Evolutionary conservation across 768 basidiomycete genomes (phyloP), one percentile per base, ranked within the genome.

Genomic region (Nevesoporus exiguus): DNA sequence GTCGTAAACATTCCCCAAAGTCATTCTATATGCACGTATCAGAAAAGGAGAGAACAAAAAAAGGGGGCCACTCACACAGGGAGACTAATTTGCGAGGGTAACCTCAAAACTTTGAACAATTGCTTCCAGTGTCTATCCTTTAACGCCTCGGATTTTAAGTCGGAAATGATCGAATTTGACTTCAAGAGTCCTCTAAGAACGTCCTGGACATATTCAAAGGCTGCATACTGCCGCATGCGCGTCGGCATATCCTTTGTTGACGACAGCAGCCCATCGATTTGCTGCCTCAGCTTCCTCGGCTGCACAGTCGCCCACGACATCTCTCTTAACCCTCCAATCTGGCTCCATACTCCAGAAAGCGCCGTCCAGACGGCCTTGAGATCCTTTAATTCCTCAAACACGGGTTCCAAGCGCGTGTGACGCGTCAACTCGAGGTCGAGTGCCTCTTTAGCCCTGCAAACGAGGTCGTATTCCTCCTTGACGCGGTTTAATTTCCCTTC

Each of bases 211-310:
- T 91, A 95, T 77, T 98, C 97, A 66, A 98, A 99, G 0, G 97
- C 97, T 9, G 94, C 92, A 70, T 99, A 99, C 68, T 99, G 97
- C 49, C 97, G 83, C 97, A 98, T 99, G 56, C 95, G 80, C 34
- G 92, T 96, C 1, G 97, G 97, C 96, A 99, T 98, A 45, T 98
- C 96, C 75, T 94, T 92, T 22, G 96, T 98, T n/a, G 93, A 93
- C 24, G 82, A 77, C 48, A 98, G 73, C 43, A 98, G 78, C n/a
- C 82, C 84, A 63, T 99, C 96, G 50, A 99, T 85, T 59, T 93
- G 90, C 65, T 95, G 91, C 61, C 97, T 85, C 53, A 99, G 68
- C 73, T 98, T 98, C 64, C 97, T 84, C 22, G 97, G 91, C 65
- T 95, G 94, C 36, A 98, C 86, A 0, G 88, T 91, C 1, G 90